Percentiles rank a stretch among this genome's conserved stretches.
Conservation (phyloP, 2,329 filamentous ascomycete species). For the Clonostachys chloroleuca region DNA sequence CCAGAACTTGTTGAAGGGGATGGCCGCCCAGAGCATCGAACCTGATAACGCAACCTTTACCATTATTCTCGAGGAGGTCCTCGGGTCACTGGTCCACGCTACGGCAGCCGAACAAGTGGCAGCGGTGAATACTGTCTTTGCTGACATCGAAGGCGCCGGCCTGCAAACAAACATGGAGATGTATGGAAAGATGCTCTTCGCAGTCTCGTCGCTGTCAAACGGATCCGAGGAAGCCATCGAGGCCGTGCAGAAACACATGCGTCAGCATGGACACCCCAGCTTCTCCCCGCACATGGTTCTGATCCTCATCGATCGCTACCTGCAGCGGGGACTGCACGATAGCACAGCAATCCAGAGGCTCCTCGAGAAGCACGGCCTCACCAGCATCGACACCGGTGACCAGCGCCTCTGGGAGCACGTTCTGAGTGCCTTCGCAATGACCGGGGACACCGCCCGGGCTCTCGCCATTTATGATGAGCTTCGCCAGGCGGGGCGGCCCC, state of each 20-base stretch:
- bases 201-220: constrained; percentile 24
- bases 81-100: constrained; percentile 32
- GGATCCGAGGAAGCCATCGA: constrained; percentile 45
- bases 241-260: constrained; percentile 61
- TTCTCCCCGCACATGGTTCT: constrained; percentile 68
- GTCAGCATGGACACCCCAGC: constrained; percentile 35
- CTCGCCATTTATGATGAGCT: constrained; percentile 43
- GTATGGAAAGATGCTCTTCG: constrained; percentile 67
- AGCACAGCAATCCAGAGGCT: constrained; percentile 55
- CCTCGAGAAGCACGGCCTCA: constrained; percentile 50
- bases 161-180: constrained; percentile 56
- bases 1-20: constrained; percentile 48
- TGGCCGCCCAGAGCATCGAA: constrained; percentile 49
- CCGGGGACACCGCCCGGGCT: constrained; percentile 44
- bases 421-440: constrained; percentile 60
- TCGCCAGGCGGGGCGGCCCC: constrained; percentile 25
- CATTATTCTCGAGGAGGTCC: constrained; percentile 61
- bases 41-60: constrained; percentile 70
- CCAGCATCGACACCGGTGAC: constrained; percentile 35
- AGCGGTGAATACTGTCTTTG: constrained; percentile 36
- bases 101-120: constrained; percentile 37
- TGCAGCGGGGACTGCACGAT: constrained; percentile 50
- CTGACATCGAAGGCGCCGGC: constrained; percentile 50
- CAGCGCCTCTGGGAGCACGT: constrained; percentile 66
- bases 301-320: constrained; percentile 65